phyloP scores from a whole-genome alignment of 108 stramenopile genomes.

The Craspedostauros australis region DNA sequence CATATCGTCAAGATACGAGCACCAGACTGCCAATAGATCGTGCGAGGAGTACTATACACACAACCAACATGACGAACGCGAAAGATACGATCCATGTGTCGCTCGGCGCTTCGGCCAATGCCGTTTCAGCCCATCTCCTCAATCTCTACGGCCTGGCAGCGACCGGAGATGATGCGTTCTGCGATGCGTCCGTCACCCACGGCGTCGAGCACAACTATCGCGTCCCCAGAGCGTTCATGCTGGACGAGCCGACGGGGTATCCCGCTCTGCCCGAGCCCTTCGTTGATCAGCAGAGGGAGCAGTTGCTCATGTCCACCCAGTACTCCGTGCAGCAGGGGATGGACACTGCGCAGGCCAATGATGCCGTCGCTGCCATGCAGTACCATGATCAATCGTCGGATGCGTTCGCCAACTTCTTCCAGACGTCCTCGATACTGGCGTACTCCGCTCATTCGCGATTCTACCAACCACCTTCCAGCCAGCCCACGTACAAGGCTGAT shows the following conservation, averaged over 20 bases:
- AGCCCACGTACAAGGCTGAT: conserved; percentile 5
- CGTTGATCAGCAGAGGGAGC: not conserved
- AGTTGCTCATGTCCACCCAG: not conserved
- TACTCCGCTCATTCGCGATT: conserved; percentile 34
- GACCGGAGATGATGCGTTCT: conserved; percentile 38
- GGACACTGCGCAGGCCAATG: conserved; percentile 3
- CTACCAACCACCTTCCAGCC: conserved; percentile 1
- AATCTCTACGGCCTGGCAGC: conserved; percentile 70
- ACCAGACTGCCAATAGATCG: not conserved
- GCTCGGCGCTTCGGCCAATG: conserved; percentile 54
- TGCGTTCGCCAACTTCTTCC: not conserved
- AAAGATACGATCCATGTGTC: conserved; percentile 61
- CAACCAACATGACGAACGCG: conserved; percentile 1
- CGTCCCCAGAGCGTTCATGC: conserved; percentile 60
- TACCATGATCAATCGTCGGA: not conserved
- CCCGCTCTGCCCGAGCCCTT: too few relatives aligned
- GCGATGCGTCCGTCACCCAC: conserved; percentile 58
- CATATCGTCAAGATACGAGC: not conserved
- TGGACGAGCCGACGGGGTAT: conserved; percentile 41
- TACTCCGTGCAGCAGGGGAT: conserved; percentile 1
- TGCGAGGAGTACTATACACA: not conserved
- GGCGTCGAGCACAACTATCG: conserved; percentile 21
- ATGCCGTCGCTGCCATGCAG: not conserved
- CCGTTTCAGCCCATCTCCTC: conserved; percentile 58
- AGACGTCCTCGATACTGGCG: conserved; percentile 29